Conservation (phyloP, 148 eudicot species). For the Limonium bicolor region DNA sequence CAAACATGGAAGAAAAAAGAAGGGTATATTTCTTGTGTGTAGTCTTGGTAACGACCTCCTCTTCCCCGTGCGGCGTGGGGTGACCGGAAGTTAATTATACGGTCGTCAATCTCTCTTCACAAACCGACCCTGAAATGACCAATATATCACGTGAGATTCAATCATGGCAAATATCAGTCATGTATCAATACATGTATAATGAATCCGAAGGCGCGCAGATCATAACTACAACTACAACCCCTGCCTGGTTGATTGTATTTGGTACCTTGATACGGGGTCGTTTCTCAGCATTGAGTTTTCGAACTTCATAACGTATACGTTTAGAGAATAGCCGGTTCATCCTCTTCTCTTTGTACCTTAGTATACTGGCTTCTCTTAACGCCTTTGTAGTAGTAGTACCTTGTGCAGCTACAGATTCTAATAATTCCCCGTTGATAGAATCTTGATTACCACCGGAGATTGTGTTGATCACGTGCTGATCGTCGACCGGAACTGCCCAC, state of each 20-base stretch:
- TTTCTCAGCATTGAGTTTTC: constrained; percentile 66
- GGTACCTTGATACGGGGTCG: constrained; percentile 65
- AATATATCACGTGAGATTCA: too few species aligned
- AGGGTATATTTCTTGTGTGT: too few species aligned
- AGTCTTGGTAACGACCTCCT: too few species aligned
- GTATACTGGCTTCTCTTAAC: constrained; percentile 48
- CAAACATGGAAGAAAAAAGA: too few species aligned
- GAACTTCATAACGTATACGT: constrained; percentile 50
- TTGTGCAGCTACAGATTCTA: too few species aligned
- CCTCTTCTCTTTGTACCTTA: constrained; percentile 70
- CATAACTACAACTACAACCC: neutral
- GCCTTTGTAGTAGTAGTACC: neutral
- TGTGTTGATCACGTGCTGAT: too few species aligned
- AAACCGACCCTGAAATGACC: constrained; percentile 11
- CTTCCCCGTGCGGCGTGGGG: too few species aligned
- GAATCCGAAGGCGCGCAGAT: neutral
- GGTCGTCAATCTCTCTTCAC: constrained; percentile 8
- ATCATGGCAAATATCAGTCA: neutral
- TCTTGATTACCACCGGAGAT: too few species aligned
- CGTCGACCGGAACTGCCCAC: too few species aligned
- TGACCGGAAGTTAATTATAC: too few species aligned
- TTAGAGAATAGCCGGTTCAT: constrained; percentile 56
- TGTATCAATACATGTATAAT: neutral
- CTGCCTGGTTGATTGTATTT: neutral
- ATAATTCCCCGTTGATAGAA: too few species aligned